Percentiles rank a stretch among this genome's conserved stretches.
Evolutionary conservation across 2,329 filamentous ascomycete genomes (phyloP).

Genomic region (Oidium heveae): DNA sequence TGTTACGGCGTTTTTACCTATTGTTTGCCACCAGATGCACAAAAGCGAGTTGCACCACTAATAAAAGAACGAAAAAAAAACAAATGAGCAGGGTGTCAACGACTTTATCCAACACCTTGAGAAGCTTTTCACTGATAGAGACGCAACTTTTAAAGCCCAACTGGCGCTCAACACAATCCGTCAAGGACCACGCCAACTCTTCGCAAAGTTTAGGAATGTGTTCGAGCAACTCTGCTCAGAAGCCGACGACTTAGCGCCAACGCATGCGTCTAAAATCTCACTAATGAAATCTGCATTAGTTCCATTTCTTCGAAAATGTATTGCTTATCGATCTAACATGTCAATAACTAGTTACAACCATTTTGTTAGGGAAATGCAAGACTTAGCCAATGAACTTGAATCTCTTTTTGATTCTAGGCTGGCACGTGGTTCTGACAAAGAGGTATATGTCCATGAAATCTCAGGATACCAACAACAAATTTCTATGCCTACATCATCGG

Average conservation of each 20-base stretch:
- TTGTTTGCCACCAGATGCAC: not conserved
- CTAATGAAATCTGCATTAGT: not conserved
- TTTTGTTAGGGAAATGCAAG: not conserved
- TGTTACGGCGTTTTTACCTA: not conserved
- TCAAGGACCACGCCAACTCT: not conserved
- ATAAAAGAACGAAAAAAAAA: not conserved
- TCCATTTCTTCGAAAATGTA: not conserved
- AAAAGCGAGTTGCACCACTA: not conserved
- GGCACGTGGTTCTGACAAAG: not conserved
- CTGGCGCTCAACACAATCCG: not conserved
- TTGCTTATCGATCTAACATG: not conserved
- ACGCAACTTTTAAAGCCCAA: not conserved
- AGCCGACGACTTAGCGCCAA: not conserved
- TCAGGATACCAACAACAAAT: too few relatives aligned
- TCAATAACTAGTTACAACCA: not conserved
- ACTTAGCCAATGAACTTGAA: not conserved
- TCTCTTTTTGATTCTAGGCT: not conserved
- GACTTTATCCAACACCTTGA: not conserved
- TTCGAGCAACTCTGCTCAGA: not conserved
- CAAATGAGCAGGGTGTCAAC: not conserved
- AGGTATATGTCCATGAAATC: too few relatives aligned
- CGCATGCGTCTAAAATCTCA: not conserved
- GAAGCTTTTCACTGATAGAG: not conserved
- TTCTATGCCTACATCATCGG: too few relatives aligned
- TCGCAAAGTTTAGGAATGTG: not conserved